Conservation (phyloP, 2,329 filamentous ascomycete species). For the Apiospora malaysiana region DNA sequence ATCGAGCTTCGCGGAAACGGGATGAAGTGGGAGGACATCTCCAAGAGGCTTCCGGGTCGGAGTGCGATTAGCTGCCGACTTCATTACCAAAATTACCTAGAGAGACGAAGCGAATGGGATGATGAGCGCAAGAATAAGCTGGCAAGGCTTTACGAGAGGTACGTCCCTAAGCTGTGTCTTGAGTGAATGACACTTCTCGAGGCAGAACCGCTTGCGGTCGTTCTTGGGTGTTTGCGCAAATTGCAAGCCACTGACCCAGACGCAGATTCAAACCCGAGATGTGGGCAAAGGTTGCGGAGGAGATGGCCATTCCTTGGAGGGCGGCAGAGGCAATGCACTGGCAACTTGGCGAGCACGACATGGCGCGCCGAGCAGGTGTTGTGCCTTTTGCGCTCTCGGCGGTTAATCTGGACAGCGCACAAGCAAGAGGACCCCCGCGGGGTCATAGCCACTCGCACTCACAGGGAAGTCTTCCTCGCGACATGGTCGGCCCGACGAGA, state of each 20-base stretch:
- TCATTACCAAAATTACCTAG: slow-evolving; percentile 97
- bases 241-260: slow-evolving; percentile 12
- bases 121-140: slow-evolving; percentile 98
- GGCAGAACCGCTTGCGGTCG: background rate
- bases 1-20: slow-evolving; percentile 88
- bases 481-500: slow-evolving; percentile 49
- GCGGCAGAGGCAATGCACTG: slow-evolving; percentile 98
- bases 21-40: slow-evolving; percentile 99
- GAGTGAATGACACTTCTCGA: background rate
- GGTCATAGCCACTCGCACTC: slow-evolving; percentile 50
- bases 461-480: slow-evolving; percentile 52
- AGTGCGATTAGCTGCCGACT: slow-evolving; percentile 94
- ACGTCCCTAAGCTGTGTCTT: slow-evolving; percentile 41
- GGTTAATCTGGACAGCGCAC: slow-evolving; percentile 52
- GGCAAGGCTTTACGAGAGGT: slow-evolving; percentile 94
- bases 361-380: slow-evolving; percentile 90
- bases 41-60: slow-evolving; percentile 84
- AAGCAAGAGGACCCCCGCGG: slow-evolving; percentile 43
- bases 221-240: background rate
- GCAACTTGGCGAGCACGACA: slow-evolving; percentile 91
- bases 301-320: slow-evolving; percentile 94
- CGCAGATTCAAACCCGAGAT: slow-evolving; percentile 93
- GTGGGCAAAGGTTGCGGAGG: slow-evolving; percentile 95
- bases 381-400: slow-evolving; percentile 78
- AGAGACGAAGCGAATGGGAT: slow-evolving; percentile 92